Percentiles rank a stretch among this genome's conserved stretches.
Conservation (phyloP, 129 eudicot species). For the Flaveria trinervia region DNA sequence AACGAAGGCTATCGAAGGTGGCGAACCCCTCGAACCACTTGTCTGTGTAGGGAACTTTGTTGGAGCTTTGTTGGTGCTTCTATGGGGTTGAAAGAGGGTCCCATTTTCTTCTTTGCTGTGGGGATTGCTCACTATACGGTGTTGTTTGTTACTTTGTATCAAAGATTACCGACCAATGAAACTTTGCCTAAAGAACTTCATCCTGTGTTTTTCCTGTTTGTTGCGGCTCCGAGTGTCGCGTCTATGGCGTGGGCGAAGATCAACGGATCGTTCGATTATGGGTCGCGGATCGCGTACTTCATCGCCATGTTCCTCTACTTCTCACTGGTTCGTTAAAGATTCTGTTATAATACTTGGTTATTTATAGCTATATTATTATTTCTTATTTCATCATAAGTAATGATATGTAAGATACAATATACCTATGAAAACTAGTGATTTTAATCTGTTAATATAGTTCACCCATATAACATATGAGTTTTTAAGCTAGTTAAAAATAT, state of each 20-base stretch:
- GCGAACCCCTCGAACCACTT: conserved; percentile 80
- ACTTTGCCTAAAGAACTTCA: conserved; percentile 84
- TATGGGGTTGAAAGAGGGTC: conserved; percentile 86
- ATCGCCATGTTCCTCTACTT: conserved; percentile 72
- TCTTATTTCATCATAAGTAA: too few species aligned
- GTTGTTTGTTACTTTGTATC: conserved; percentile 75
- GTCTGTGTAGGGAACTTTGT: conserved; percentile 78
- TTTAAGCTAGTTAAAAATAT: neutral
- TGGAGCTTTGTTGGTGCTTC: conserved; percentile 68
- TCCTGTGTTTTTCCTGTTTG: conserved; percentile 79
- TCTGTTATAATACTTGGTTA: too few species aligned
- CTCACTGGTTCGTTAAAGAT: conserved; percentile 48
- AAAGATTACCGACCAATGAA: conserved; percentile 74
- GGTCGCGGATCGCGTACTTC: conserved; percentile 68
- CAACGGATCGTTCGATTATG: conserved; percentile 65
- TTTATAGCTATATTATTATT: too few species aligned
- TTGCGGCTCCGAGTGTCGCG: conserved; percentile 81
- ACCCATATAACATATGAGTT: too few species aligned
- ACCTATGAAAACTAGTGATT: too few species aligned
- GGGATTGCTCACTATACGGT: conserved; percentile 78
- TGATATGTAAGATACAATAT: too few species aligned
- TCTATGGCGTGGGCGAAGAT: conserved; percentile 84
- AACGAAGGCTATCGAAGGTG: conserved; percentile 74
- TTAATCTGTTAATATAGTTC: too few species aligned
- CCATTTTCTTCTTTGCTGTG: conserved; percentile 76